phyloP scores from a whole-genome alignment of 192 early-diverging fungal species.

The Geosiphon pyriformis region DNA sequence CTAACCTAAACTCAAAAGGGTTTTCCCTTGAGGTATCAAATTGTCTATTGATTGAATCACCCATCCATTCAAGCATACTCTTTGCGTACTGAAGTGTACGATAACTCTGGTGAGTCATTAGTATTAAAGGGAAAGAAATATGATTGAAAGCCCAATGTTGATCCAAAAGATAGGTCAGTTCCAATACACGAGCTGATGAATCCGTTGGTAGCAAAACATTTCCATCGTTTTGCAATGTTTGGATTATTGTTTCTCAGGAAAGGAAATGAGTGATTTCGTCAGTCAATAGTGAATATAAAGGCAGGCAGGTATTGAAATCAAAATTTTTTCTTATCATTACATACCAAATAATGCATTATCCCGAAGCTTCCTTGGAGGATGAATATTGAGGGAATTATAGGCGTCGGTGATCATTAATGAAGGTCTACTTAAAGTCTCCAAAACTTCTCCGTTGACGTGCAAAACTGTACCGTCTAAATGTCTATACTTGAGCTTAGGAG shows the following conservation, averaged over 20 bases:
- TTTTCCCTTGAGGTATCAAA: conserved; percentile 70
- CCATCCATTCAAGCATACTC: conserved; percentile 96
- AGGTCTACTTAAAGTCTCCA: conserved; percentile 66
- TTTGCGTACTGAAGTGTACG: conserved; percentile 80
- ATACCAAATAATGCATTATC: conserved; percentile 77
- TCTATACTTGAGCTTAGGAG: conserved; percentile 51
- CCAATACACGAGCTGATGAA: conserved; percentile 83
- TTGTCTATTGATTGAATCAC: conserved; percentile 64
- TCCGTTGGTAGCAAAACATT: conserved; percentile 89
- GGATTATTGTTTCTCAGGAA: conserved; percentile 62
- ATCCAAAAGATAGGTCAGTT: conserved; percentile 85
- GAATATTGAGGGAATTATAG: conserved; percentile 63
- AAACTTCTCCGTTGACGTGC: conserved; percentile 53
- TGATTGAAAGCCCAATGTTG: conserved; percentile 71
- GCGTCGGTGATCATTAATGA: conserved; percentile 93
- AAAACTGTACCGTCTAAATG: conserved; percentile 76
- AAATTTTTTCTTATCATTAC: too few species aligned
- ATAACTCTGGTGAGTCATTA: conserved; percentile 71
- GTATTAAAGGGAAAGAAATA: conserved; percentile 62
- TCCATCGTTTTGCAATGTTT: conserved; percentile 58
- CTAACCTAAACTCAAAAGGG: conserved; percentile 76
- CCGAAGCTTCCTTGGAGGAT: conserved; percentile 65
- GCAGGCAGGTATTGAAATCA: neutral
- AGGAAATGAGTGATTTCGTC: too few species aligned
- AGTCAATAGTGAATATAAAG: neutral